Percentiles rank a stretch among this genome's conserved stretches.
Conservation (phyloP, 345 rosid species). For the Corchorus capsularis region DNA sequence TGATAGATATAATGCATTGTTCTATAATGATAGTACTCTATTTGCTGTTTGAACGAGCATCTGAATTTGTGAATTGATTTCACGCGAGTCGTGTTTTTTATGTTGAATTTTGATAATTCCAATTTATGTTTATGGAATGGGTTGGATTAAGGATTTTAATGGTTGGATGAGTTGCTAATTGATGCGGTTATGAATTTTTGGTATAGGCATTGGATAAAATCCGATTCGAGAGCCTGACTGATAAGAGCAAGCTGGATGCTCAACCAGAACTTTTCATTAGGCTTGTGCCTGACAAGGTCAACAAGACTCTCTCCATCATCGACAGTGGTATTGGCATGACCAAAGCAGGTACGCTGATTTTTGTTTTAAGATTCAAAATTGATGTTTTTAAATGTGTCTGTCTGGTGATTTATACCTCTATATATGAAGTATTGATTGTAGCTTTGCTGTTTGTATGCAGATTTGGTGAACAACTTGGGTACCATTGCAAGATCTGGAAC, state of each 20-base stretch:
- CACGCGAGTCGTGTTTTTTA: not conserved
- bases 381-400: too few species aligned
- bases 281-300: slow-evolving; percentile 68
- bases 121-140: not conserved
- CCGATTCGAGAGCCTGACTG: slow-evolving; percentile 73
- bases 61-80: not conserved
- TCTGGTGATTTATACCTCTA: not conserved
- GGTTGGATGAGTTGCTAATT: not conserved
- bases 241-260: slow-evolving; percentile 87
- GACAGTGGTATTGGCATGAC: slow-evolving; percentile 92
- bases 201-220: slow-evolving; percentile 81
- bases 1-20: not conserved
- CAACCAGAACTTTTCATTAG: slow-evolving; percentile 82
- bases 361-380: not conserved
- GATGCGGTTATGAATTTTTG: not conserved
- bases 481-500: slow-evolving; percentile 94
- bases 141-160: not conserved
- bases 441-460: slow-evolving; percentile 28
- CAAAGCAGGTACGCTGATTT: slow-evolving; percentile 56
- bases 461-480: slow-evolving; percentile 86
- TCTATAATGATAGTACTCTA: not conserved
- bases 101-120: not conserved
- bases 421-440: not conserved
- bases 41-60: not conserved
- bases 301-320: slow-evolving; percentile 70